Evolutionary conservation across 2,329 filamentous ascomycete species (phyloP), one percentile per base, ranked within the genome.

Genomic region (Xylaria polymorpha): DNA sequence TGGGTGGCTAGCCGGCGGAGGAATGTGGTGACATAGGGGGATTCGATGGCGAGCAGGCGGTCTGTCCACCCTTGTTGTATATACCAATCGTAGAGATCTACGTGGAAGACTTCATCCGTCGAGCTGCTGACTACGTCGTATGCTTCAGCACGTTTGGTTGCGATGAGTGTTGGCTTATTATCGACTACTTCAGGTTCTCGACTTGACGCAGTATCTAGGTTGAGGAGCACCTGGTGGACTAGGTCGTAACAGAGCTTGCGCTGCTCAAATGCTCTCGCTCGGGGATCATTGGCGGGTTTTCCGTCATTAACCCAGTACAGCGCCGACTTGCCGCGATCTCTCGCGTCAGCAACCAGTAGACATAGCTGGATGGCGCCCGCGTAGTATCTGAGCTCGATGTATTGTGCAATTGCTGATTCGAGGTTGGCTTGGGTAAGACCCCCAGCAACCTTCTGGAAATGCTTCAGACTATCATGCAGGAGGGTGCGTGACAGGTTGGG

Each of bases 71-170:
- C 91, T 78, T 94, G 91, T 63, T 87, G 82, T 73, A 98, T 90
- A 80, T 99, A 99, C 95, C 96, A 99, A 76, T 98, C 94, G 79
- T 98, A 99, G n/a, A 99, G 86, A 75, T 93, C 94, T 70, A 93
- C 97, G 79, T 98, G 92, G 83, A 99, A 99, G 4, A 98, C 92
- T 77, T 98, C 93, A 74, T 99, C 96, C 15, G 91, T 88, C 0
- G 95, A 97, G 67, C 87, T 88, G 77, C 97, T 93, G 74, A 99
- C 94, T 2, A 98, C 92, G 53, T 91, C 88, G 80, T 98, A 97
- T 0, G 96, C 95, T 82, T 99, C 95, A 59, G 89, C 88, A 72
- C 92, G 88, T 79, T 96, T 94, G 56, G 91, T 94, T 1, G 91
- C 90, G 22, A 92, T 88, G 14, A 93, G 80, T 0, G 94, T 94